Conservation (phyloP, 306 rosid species). For the Cicer arietinum region DNA sequence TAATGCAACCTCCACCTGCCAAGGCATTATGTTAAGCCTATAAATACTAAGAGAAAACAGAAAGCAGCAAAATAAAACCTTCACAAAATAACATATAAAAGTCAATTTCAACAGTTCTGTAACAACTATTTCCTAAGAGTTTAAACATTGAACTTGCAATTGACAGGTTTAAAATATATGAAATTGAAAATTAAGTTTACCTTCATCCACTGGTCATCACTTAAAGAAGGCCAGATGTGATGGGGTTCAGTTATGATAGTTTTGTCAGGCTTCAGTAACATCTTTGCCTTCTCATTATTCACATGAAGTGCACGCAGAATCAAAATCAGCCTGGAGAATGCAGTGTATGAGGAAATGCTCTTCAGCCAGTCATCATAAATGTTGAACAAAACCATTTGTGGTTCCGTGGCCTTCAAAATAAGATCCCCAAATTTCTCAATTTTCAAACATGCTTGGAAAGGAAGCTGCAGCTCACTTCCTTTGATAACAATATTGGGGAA, state of each 20-base stretch:
- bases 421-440: slow-evolving; percentile 99
- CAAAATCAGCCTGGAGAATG: slow-evolving; percentile 94
- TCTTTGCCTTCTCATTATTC: slow-evolving; percentile 97
- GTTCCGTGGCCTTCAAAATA: slow-evolving; percentile 98
- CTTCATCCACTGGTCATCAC: slow-evolving; percentile 99
- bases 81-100: neutral
- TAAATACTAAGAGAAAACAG: slow-evolving; percentile 28
- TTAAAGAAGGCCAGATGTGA: slow-evolving; percentile 99
- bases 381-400: slow-evolving; percentile 99
- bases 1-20: slow-evolving; percentile 97
- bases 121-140: neutral
- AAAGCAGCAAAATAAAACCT: slow-evolving; percentile 1
- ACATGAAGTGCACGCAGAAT: slow-evolving; percentile 96
- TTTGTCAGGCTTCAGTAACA: slow-evolving; percentile 97
- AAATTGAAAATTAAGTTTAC: slow-evolving; percentile 44
- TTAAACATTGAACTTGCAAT: neutral
- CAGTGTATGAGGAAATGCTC: slow-evolving; percentile 97
- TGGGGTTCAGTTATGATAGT: slow-evolving; percentile 93
- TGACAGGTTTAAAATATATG: slow-evolving; percentile 5
- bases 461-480: slow-evolving; percentile 99
- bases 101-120: neutral
- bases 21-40: slow-evolving; percentile 31
- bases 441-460: slow-evolving; percentile 98
- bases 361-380: slow-evolving; percentile 99
- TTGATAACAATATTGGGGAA: slow-evolving; percentile 97